Base-by-base conservation (phyloP, 2,329 filamentous ascomycete genomes). In the Graphilbum sp. region DNA sequence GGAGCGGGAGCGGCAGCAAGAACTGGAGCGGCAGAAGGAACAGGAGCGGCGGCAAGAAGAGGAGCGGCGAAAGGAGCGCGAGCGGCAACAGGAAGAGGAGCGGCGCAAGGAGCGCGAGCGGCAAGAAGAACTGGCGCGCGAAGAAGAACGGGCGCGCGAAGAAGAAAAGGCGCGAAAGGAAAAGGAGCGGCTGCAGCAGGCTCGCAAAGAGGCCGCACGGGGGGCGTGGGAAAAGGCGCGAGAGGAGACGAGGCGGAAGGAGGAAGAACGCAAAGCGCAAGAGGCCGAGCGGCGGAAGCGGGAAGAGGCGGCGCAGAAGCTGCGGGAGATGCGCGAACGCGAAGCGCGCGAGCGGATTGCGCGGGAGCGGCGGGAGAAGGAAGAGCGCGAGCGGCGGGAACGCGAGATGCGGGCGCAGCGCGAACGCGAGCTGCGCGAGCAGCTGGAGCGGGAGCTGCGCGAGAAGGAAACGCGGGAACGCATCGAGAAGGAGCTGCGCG, bases 151-250 rank as follows among this genome's bases (percentile, higher is more conserved):
- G 19, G 3, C 19, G 15, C 35, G 25, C 11, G 15, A 21, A 21
- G 12, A 31, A 10, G 6, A 11, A 24, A 24, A 24, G 11, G 21
- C 5, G 21, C 21, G 21, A 5, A 11, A 24, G 21, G 17, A 29
- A 10, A 13, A 32, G 17, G n/a, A 33, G 21, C 25, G 15, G 11
- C n/a, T 24, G 10, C 20, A 23, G 10, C 9, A 17, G 18, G 15
- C n/a, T 7, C 17, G 23, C 19, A 15, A 24, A 10, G 27, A 36
- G n/a, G 18, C 13, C 15, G 17, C 17, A 18, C 32, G 15, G 15
- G 60, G 62, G 9, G 62, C 70, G 0, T 81, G 77, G 77, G 75
- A 81, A 47, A 79, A 72, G 52, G 77, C 75, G 4, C 63, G 76
- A 38, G 77, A 82, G 49, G 76, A 81, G 46, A 78, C 69, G 17